A percentile compares a stretch with the other conserved stretches of the same genome.
Conservation (phyloP, 2,329 filamentous ascomycete genomes). For the Ophiostoma sp. region DNA sequence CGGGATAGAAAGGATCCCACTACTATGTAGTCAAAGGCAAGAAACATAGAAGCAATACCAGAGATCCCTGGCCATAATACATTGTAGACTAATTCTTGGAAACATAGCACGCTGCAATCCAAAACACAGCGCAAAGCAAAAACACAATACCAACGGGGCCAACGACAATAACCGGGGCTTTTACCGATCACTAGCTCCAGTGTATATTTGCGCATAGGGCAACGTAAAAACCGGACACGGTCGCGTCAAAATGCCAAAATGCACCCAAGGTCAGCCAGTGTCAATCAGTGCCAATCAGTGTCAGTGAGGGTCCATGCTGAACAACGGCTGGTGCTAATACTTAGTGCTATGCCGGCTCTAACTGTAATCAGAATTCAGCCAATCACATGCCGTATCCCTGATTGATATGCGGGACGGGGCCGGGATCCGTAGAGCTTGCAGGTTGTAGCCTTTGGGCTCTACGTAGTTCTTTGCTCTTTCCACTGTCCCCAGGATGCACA, state of each 20-base stretch:
- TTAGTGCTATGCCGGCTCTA: constrained; percentile 11
- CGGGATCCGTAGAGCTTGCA: constrained; percentile 22
- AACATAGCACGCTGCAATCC: not conserved
- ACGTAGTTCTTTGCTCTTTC: not conserved
- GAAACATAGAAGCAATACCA: not conserved
- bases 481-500: not conserved
- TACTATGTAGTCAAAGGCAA: not conserved
- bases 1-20: not conserved
- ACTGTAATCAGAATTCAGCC: constrained; percentile 17
- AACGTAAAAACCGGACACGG: not conserved
- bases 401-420: constrained; percentile 24
- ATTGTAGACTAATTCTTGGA: not conserved
- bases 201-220: not conserved
- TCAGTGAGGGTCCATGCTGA: not conserved
- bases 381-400: constrained; percentile 28
- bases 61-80: not conserved
- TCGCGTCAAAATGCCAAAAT: not conserved
- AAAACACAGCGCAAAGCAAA: not conserved
- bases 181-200: not conserved
- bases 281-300: not conserved
- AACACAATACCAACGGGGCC: not conserved
- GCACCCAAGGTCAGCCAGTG: not conserved
- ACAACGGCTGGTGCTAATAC: not conserved
- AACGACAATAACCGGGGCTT: not conserved
- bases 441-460: not conserved